Percentiles rank a stretch among this genome's conserved stretches.
Evolutionary conservation across 1,284 basidiomycete species (phyloP).

Genomic region (Apiotrichum brassicae): DNA sequence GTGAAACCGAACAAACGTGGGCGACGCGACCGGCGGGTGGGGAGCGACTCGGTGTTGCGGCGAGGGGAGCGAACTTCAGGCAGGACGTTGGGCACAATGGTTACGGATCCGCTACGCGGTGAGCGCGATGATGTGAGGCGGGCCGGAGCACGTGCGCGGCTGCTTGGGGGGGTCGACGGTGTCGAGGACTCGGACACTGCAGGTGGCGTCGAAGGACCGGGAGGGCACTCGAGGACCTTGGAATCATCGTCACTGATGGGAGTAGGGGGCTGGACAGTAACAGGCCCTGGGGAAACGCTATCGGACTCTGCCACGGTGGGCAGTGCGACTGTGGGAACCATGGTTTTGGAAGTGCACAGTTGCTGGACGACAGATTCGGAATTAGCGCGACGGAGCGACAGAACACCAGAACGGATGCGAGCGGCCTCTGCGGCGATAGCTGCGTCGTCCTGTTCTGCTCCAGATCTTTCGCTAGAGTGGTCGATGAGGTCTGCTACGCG

Average conservation of each 20-base stretch:
- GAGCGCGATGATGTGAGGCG: neutral
- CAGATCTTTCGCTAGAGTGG: neutral
- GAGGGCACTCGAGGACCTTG: no score
- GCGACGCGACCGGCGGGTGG: constrained; percentile 34
- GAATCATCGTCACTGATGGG: constrained; percentile 3
- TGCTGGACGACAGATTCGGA: constrained; percentile 10
- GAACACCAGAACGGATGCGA: neutral
- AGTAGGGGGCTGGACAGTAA: constrained; percentile 6
- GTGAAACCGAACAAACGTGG: constrained; percentile 46
- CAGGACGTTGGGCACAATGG: constrained; percentile 23
- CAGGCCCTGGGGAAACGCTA: neutral
- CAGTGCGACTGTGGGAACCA: neutral
- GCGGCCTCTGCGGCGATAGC: neutral
- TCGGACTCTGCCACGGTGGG: neutral
- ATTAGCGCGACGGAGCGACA: constrained; percentile 8
- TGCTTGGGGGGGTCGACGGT: neutral
- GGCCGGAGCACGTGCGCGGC: neutral
- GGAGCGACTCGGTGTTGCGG: constrained; percentile 23
- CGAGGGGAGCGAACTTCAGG: constrained; percentile 43
- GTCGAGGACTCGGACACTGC: neutral
- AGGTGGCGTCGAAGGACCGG: neutral
- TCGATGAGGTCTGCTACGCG: neutral
- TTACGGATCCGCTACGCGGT: constrained; percentile 3
- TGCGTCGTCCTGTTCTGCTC: neutral
- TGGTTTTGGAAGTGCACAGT: neutral